phyloP scores from a whole-genome alignment of 208 protist genomes.

The Acanthamoeba sp. region DNA sequence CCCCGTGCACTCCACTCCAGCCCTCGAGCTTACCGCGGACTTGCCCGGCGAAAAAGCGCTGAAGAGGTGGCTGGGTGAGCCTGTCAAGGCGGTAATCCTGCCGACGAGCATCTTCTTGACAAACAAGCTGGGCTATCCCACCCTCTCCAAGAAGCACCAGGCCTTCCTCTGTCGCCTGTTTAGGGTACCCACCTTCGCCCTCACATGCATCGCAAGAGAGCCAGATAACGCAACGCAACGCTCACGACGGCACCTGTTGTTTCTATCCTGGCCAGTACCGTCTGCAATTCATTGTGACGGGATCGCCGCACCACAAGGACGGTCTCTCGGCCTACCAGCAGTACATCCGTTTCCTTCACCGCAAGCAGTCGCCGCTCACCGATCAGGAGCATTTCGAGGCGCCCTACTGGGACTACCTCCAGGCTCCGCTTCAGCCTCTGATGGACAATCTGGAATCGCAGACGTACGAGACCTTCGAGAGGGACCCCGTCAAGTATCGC shows the following conservation, averaged over 20 bases:
- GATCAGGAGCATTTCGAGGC: constrained; percentile 86
- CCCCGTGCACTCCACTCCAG: constrained; percentile 2
- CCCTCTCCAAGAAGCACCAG: constrained; percentile 90
- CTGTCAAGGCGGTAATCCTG: constrained; percentile 88
- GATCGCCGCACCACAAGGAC: constrained; percentile 74
- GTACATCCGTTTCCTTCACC: constrained; percentile 87
- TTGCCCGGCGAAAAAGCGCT: constrained; percentile 84
- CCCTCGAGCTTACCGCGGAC: constrained; percentile 89
- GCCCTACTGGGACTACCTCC: constrained; percentile 93
- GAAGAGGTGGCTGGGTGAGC: constrained; percentile 89
- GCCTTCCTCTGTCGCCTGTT: constrained; percentile 83
- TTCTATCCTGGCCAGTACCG: constrained; percentile 79
- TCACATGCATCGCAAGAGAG: too few species aligned
- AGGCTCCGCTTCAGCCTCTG: constrained; percentile 93
- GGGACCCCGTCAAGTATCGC: constrained; percentile 97
- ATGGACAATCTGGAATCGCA: constrained; percentile 97
- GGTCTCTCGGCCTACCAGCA: constrained; percentile 85
- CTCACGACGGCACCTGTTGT: too few species aligned
- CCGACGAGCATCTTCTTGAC: constrained; percentile 89
- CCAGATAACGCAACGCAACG: too few species aligned
- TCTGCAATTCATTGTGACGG: constrained; percentile 86
- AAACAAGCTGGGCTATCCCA: constrained; percentile 88
- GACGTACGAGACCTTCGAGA: constrained; percentile 99
- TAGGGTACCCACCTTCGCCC: constrained; percentile 70
- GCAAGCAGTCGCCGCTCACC: constrained; percentile 53